Percentiles rank a stretch among this genome's conserved stretches.
phyloP scores from a whole-genome alignment of 306 rosid species.

The Inga oerstediana region DNA sequence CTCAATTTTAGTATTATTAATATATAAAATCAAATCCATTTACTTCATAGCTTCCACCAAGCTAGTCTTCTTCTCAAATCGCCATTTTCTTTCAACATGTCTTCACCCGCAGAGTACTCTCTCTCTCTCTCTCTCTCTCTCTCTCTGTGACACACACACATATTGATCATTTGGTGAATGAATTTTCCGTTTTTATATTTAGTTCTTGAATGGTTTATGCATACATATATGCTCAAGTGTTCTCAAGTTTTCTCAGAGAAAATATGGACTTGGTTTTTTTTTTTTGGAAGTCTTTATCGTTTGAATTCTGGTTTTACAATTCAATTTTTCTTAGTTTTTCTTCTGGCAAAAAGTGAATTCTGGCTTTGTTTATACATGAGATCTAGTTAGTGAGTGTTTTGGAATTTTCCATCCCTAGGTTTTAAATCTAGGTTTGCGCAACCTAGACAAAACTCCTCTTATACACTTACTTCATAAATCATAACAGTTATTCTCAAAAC shows the following conservation, averaged over 20 bases:
- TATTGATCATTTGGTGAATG: not conserved
- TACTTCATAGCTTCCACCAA: not conserved
- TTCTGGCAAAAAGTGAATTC: no score
- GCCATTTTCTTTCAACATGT: constrained; percentile 47
- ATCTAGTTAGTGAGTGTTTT: not conserved
- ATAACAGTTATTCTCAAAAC: no score
- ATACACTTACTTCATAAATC: no score
- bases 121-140: constrained; percentile 21
- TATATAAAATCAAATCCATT: not conserved
- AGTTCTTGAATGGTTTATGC: not conserved
- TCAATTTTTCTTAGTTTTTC: not conserved
- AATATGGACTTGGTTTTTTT: no score
- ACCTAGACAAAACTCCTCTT: no score
- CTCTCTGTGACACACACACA: not conserved
- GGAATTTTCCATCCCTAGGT: no score
- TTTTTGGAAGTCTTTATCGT: no score
- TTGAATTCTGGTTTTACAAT: not conserved
- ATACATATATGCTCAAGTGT: not conserved
- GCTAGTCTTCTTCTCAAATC: not conserved
- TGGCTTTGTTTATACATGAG: not conserved
- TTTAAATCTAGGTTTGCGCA: no score
- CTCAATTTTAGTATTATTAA: not conserved
- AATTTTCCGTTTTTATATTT: not conserved
- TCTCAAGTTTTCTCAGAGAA: not conserved
- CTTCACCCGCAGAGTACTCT: constrained; percentile 75